Evolutionary conservation across 2,329 filamentous ascomycete species (phyloP).

Genomic region (Venturia asperata): DNA sequence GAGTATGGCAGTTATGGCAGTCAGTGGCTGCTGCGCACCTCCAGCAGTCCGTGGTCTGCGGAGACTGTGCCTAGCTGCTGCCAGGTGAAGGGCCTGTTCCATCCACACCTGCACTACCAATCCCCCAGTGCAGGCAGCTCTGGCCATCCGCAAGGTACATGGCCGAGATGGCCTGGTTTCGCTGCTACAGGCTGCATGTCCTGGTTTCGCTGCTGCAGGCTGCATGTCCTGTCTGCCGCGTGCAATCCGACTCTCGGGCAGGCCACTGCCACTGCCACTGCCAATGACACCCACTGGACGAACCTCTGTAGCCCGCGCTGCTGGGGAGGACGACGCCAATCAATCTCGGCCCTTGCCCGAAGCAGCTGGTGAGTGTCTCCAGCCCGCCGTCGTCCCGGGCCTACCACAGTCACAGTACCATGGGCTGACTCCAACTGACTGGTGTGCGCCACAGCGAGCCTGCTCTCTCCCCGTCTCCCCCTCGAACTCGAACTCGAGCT

Average conservation of each 20-base stretch:
- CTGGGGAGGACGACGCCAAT: not conserved
- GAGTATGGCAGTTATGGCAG: too few relatives aligned
- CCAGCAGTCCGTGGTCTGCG: too few relatives aligned
- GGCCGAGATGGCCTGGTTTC: too few relatives aligned
- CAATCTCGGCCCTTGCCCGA: not conserved
- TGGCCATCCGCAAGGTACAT: not conserved
- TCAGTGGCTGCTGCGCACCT: not conserved
- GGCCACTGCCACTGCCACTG: too few relatives aligned
- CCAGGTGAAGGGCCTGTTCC: not conserved
- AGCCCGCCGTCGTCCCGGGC: conserved; percentile 2
- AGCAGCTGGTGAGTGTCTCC: not conserved
- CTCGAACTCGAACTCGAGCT: too few relatives aligned
- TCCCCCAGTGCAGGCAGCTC: not conserved
- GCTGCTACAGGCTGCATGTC: too few relatives aligned
- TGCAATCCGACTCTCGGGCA: not conserved
- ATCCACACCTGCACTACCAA: conserved; percentile 3
- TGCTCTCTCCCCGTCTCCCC: not conserved
- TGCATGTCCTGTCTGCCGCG: conserved; percentile 2
- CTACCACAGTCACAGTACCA: not conserved
- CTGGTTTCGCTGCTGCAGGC: too few relatives aligned
- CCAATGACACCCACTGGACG: too few relatives aligned
- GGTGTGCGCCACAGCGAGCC: not conserved
- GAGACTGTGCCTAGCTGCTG: not conserved
- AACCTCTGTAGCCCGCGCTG: conserved; percentile 5
- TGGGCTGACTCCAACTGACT: conserved; percentile 1